A percentile compares a stretch with the other conserved stretches of the same genome.
Evolutionary conservation across 768 basidiomycete species (phyloP).

Genomic region (Psilocybe cyanescens): DNA sequence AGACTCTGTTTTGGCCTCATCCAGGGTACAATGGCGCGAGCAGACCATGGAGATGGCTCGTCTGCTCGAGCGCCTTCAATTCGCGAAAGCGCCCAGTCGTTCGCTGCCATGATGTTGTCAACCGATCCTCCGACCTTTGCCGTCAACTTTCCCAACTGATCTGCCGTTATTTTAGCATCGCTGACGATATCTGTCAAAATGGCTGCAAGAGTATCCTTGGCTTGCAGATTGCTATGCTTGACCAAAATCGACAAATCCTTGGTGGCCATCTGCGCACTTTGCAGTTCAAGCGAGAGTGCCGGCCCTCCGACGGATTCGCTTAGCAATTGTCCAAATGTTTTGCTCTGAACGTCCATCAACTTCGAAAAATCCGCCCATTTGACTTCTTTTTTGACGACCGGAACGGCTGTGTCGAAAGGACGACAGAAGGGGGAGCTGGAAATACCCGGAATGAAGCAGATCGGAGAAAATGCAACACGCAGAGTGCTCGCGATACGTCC

Average conservation of each 20-base stretch:
- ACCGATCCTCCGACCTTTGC: slow-evolving; percentile 75
- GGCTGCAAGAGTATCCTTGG: slow-evolving; percentile 59
- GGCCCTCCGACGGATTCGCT: slow-evolving; percentile 63
- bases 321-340: slow-evolving; percentile 65
- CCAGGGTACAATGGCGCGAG: slow-evolving; percentile 46
- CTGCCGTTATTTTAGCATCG: slow-evolving; percentile 63
- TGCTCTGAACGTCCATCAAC: slow-evolving; percentile 62
- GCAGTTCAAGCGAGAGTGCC: slow-evolving; percentile 65
- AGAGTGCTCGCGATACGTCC: slow-evolving; percentile 45
- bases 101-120: slow-evolving; percentile 77
- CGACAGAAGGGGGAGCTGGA: slow-evolving; percentile 51
- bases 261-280: slow-evolving; percentile 80
- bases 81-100: slow-evolving; percentile 66
- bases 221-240: slow-evolving; percentile 61
- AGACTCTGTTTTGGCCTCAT: slow-evolving; percentile 31
- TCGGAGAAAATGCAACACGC: slow-evolving; percentile 51
- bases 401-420: slow-evolving; percentile 6
- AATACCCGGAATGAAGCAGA: slow-evolving; percentile 67
- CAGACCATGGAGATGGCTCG: slow-evolving; percentile 32
- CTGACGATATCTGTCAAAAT: slow-evolving; percentile 55
- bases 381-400: slow-evolving; percentile 24
- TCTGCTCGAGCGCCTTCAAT: slow-evolving; percentile 50
- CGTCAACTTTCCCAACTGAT: slow-evolving; percentile 63
- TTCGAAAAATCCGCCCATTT: slow-evolving; percentile 64
- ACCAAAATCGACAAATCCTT: slow-evolving; percentile 68